These are phyloP conservation scores for Eremothecium coryli DNA, from an alignment of 1,139 yeast species.

Conservation along the genomic window DNA sequence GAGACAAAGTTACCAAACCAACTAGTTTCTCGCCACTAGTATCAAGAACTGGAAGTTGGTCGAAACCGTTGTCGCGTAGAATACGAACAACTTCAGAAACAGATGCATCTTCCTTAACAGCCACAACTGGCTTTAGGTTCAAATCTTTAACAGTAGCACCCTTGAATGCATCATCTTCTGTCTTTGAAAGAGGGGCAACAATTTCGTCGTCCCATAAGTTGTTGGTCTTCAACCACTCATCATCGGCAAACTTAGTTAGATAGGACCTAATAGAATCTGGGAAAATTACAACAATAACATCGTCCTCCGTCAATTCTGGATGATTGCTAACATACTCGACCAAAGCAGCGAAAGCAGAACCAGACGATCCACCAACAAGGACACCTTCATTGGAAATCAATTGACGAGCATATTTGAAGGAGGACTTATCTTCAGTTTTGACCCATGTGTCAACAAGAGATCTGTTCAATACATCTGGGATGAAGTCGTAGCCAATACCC, in stretches of 20 bases:
- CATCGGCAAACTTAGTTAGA: constrained; percentile 81
- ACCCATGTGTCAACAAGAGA: constrained; percentile 65
- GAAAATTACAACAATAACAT: constrained; percentile 70
- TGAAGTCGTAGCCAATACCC: constrained; percentile 86
- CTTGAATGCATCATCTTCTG: constrained; percentile 40
- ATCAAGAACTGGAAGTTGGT: constrained; percentile 70
- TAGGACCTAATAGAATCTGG: constrained; percentile 86
- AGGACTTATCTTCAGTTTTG: constrained; percentile 77
- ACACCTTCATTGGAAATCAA: constrained; percentile 81
- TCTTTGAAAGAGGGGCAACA: constrained; percentile 27
- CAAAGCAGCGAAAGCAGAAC: constrained; percentile 77
- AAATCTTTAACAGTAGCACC: constrained; percentile 60
- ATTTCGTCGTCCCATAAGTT: constrained; percentile 54
- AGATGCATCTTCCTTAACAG: constrained; percentile 56
- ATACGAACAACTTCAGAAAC: constrained; percentile 61
- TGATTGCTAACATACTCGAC: constrained; percentile 57
- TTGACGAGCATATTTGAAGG: constrained; percentile 75
- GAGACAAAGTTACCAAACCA: constrained; percentile 72
- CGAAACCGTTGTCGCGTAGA: constrained; percentile 70
- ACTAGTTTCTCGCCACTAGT: constrained; percentile 49
- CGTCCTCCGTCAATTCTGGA: constrained; percentile 56
- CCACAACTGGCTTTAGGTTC: constrained; percentile 72
- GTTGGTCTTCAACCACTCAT: constrained; percentile 82
- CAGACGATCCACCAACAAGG: constrained; percentile 82
- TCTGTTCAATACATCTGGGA: constrained; percentile 74